Base-by-base conservation (phyloP, 805 yeast species). In the Kuraishia capsulata region DNA sequence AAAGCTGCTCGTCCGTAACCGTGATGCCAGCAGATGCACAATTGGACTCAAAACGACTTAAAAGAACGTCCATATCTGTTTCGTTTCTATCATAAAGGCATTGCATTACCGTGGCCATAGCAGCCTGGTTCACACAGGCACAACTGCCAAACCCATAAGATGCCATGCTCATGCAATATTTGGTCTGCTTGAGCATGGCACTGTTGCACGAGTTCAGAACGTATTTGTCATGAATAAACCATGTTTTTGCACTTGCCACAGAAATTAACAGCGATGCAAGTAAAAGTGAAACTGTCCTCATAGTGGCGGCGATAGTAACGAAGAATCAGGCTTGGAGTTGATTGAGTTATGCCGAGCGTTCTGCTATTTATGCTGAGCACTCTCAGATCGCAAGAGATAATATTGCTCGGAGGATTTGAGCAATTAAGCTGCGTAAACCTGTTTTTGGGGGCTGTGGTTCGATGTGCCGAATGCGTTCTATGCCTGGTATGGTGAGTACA, bases 91-190 rank as follows among this genome's bases (percentile, higher is more conserved):
- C 34, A 29, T 50, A 50, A 8, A 44, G 48, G 45, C 62, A 60
- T n/a, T 45, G 33, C 6, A 56, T 25, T 48, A 53, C 44, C 1
- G 61, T 49, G 5, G 53, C 60, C 25, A 60, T 38, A 19, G 52
- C 61, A 16, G 57, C 41, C 16, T 35, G 34, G 17, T 35, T 48
- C 16, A 39, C 44, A 44, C 65, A 60, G 6, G 48, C 45, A 44
- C 60, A 56, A 8, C 8, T 23, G 26, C 26, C 26, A 11, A 23
- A 23, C n/a, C n/a, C n/a, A n/a, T n/a, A n/a, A n/a, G n/a, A n/a
- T 11, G 26, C 10, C 8, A 23, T 11, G 26, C 11, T 11, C 10
- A 11, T 23, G 26, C 26, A 23, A 11, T 8, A 23, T 8, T 8
- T 23, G 26, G 26, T 11, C 26, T 8, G 26, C 26, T 23, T 23